A percentile compares a stretch with the other conserved stretches of the same genome.
phyloP scores from a whole-genome alignment of 352 stramenopile genomes.

The Globisporangium cylindrosporum region DNA sequence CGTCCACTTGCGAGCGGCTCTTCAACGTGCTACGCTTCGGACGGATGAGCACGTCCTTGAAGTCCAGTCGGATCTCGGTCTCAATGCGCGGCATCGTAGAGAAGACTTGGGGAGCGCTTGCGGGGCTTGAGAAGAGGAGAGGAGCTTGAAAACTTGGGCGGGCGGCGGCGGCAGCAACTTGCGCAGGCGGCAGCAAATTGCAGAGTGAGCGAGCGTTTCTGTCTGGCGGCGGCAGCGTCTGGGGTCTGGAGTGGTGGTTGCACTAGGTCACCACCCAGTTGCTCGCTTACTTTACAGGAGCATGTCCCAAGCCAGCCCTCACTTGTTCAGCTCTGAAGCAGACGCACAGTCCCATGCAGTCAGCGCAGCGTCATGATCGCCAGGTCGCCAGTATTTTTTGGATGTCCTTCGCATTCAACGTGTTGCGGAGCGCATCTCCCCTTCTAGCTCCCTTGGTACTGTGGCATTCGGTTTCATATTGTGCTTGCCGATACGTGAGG shows the following conservation, averaged over 20 bases:
- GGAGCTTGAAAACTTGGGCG: constrained; percentile 2
- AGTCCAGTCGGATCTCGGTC: constrained; percentile 89
- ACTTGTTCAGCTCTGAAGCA: background rate
- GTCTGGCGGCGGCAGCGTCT: background rate
- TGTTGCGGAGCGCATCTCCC: background rate
- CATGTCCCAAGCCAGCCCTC: background rate
- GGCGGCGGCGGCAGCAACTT: constrained; percentile 22
- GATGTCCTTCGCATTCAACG: constrained; percentile 4
- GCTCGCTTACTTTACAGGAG: background rate
- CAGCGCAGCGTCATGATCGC: background rate
- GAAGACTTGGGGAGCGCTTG: background rate
- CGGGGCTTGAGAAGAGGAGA: background rate
- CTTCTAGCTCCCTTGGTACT: background rate
- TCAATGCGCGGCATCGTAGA: constrained; percentile 84
- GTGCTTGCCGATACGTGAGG: no score
- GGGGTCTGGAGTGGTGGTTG: background rate
- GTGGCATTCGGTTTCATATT: background rate
- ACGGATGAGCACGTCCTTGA: constrained; percentile 94
- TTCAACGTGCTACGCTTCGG: constrained; percentile 91
- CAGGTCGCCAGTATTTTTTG: constrained; percentile 8
- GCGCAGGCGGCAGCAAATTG: constrained; percentile 31
- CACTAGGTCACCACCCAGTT: constrained; percentile 1
- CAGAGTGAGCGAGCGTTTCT: constrained; percentile 21
- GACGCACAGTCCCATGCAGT: constrained; percentile 3
- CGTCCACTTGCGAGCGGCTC: constrained; percentile 80